Percentiles rank a stretch among this genome's conserved stretches.
Conservation (phyloP, 441 rosid genomes). For the Arabidopsis lyrata region DNA sequence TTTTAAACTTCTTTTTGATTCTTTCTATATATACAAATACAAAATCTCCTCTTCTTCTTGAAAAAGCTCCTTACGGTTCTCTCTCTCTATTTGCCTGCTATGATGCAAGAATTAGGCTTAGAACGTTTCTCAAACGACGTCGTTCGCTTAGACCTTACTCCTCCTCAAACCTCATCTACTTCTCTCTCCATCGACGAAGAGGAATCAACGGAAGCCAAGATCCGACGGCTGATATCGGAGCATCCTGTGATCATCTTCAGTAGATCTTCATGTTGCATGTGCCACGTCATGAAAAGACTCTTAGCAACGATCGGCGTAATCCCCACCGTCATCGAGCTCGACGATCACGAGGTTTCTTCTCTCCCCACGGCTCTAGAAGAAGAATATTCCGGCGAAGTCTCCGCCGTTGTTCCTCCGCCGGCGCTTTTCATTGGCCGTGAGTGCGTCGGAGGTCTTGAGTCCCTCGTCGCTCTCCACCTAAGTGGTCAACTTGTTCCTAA, state of each 20-base stretch:
- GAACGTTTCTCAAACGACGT: slow-evolving; percentile 51
- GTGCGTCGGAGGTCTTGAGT: slow-evolving; percentile 85
- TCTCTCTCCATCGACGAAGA: slow-evolving; percentile 75
- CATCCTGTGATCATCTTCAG: slow-evolving; percentile 91
- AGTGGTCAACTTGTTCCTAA: slow-evolving; percentile 88
- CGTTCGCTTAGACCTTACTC: slow-evolving; percentile 57
- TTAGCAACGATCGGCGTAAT: slow-evolving; percentile 76
- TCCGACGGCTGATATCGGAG: slow-evolving; percentile 84
- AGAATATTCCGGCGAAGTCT: slow-evolving; percentile 39
- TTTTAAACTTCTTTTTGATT: slow-evolving; percentile 36
- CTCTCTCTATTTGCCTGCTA: slow-evolving; percentile 20
- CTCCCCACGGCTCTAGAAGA: slow-evolving; percentile 45
- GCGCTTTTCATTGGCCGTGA: slow-evolving; percentile 82
- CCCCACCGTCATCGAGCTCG: slow-evolving; percentile 97
- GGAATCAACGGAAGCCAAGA: slow-evolving; percentile 71
- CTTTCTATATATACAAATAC: slow-evolving; percentile 46
- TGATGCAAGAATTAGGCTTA: slow-evolving; percentile 72
- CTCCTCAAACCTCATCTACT: slow-evolving; percentile 46
- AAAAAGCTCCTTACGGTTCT: slow-evolving; percentile 36
- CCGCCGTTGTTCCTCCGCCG: slow-evolving; percentile 51
- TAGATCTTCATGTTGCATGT: slow-evolving; percentile 89
- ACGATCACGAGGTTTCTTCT: slow-evolving; percentile 80
- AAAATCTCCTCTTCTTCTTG: slow-evolving; percentile 34
- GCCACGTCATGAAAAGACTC: slow-evolving; percentile 89
- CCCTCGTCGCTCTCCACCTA: slow-evolving; percentile 85